phyloP scores from a whole-genome alignment of 2,329 filamentous ascomycete genomes.

The Didymellaceae sp. region DNA sequence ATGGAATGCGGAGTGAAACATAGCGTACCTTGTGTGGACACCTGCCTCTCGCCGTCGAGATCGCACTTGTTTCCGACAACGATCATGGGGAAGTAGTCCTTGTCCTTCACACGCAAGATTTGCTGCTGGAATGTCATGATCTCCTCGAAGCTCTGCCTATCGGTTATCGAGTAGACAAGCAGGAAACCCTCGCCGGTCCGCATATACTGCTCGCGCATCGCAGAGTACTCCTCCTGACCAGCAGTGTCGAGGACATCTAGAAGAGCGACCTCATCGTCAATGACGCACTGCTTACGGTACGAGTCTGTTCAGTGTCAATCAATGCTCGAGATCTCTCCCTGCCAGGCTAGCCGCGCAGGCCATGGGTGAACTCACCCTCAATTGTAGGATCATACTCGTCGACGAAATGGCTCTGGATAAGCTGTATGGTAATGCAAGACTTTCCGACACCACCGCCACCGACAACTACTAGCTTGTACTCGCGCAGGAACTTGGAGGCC shows the following conservation, averaged over 20 bases:
- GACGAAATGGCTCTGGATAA: slow-evolving; percentile 86
- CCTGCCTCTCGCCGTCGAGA: slow-evolving; percentile 89
- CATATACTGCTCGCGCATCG: slow-evolving; percentile 99
- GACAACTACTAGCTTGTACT: slow-evolving; percentile 78
- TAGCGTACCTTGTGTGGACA: slow-evolving; percentile 83
- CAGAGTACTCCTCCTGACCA: slow-evolving; percentile 98
- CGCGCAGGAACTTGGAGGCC: slow-evolving; percentile 56
- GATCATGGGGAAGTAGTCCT: slow-evolving; percentile 99
- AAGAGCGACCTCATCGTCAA: slow-evolving; percentile 96
- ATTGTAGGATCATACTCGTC: slow-evolving; percentile 99
- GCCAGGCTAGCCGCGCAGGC: not conserved
- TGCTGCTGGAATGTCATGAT: slow-evolving; percentile 99
- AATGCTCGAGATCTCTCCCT: not conserved
- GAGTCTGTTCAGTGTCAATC: slow-evolving; percentile 69
- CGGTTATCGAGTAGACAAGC: slow-evolving; percentile 97
- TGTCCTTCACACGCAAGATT: slow-evolving; percentile 97
- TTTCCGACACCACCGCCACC: slow-evolving; percentile 98
- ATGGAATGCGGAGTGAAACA: slow-evolving; percentile 11
- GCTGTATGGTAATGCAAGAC: slow-evolving; percentile 96
- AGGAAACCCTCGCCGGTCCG: slow-evolving; percentile 97
- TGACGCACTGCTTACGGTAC: slow-evolving; percentile 99
- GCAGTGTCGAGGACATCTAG: slow-evolving; percentile 98
- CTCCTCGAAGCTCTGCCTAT: slow-evolving; percentile 96
- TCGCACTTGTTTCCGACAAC: slow-evolving; percentile 99
- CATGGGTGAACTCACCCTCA: slow-evolving; percentile 71